Evolutionary conservation across 306 rosid genomes (phyloP), one percentile per base, ranked within the genome.

Genomic region (Casuarina equisetifolia): DNA sequence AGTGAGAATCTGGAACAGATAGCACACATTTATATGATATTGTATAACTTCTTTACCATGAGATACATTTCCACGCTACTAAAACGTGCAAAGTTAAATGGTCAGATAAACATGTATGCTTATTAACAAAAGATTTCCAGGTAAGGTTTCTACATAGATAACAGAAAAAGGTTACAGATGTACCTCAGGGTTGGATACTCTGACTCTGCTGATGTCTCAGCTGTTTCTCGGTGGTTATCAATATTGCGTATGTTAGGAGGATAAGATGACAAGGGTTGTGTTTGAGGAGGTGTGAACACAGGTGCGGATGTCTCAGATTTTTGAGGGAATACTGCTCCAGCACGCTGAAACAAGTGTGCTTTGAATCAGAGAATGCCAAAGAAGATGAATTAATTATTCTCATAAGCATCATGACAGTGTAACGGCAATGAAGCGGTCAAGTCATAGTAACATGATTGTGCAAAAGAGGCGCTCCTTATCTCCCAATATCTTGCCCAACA

Each of bases 171-270:
- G 81, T 61, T 49, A 70, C 15, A 74, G 59, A 75, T 69, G 80
- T 74, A 96, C 99, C 91, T 96, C 51, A 96, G 84, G 58, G 97
- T 88, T 69, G 99, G 98, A 80, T 88, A 93, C 84, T 93, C 99
- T 3, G 96, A 81, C 79, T 89, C 96, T 0, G 81, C 82, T 20
- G 99, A 90, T 73, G 97, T 72, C 86, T 90, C 97, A 62, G 98
- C 90, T 77, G 74, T 75, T 42, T 85, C 92, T 75, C 61, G 88
- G 73, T 1, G 89, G 73, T 53, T 48, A 75, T 80, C 90, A 75
- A 85, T 25, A 68, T 87, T 82, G 39, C 86, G 91, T 67, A 93
- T 43, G 85, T 90, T 91, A 72, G 81, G 96, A 73, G 99, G 96
- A 74, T 85, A 85, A 48, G 98, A 88, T 79, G 97, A 35, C 76